Conservation (phyloP, 495 filamentous ascomycete genomes). For the Penicillium ochrochloron region DNA sequence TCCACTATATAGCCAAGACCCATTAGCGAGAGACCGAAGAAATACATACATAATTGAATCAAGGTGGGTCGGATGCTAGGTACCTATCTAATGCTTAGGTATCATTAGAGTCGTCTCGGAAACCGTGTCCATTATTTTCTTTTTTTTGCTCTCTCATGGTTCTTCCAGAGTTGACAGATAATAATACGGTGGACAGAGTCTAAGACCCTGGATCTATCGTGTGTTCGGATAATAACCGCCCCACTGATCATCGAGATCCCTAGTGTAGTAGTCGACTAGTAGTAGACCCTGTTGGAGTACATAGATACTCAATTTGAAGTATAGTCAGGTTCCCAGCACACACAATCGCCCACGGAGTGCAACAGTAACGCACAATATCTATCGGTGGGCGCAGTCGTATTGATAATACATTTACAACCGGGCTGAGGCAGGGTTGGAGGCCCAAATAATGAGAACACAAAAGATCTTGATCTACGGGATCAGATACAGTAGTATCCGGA, state of each 20-base stretch:
- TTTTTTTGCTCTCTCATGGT: neutral
- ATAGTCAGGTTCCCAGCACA: neutral
- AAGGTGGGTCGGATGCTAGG: neutral
- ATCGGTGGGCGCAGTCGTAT: constrained; percentile 1
- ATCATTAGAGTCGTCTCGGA: neutral
- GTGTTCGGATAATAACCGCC: constrained; percentile 5
- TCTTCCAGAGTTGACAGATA: neutral
- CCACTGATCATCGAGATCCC: constrained; percentile 1
- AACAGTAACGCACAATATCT: neutral
- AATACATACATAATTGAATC: neutral
- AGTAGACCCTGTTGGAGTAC: neutral
- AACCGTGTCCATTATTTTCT: neutral
- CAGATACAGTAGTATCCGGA: too few species aligned
- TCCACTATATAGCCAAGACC: too few species aligned
- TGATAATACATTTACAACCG: constrained; percentile 8
- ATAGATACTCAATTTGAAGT: neutral
- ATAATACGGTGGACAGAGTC: neutral
- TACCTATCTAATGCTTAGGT: neutral
- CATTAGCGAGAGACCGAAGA: too few species aligned
- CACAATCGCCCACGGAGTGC: neutral
- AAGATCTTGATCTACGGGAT: neutral
- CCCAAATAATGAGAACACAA: neutral
- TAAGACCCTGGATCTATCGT: constrained; percentile 3
- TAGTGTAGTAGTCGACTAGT: neutral
- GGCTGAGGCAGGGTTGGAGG: constrained; percentile 6